Conservation (phyloP, 129 eudicot genomes). For the Kitagawia praeruptora region DNA sequence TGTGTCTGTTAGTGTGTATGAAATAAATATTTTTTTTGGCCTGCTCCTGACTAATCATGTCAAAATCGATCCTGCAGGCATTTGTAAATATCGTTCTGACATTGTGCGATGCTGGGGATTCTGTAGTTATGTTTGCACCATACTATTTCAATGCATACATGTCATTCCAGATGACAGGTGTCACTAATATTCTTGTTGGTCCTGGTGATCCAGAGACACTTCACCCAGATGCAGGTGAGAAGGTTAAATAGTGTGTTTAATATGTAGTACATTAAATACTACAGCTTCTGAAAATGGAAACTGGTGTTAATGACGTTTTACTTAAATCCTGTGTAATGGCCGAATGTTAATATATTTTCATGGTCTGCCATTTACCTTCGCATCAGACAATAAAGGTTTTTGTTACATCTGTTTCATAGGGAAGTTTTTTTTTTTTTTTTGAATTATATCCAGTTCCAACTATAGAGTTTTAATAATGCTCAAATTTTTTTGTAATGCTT, state of each 20-base stretch:
- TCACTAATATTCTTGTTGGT: conserved; percentile 83
- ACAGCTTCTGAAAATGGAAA: background rate
- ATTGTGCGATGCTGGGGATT: conserved; percentile 94
- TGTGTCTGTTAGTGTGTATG: background rate
- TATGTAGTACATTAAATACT: background rate
- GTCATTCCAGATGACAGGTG: conserved; percentile 99
- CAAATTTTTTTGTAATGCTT: background rate
- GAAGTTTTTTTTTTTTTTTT: background rate
- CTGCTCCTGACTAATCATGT: background rate
- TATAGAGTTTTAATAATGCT: background rate
- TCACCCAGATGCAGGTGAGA: conserved; percentile 89
- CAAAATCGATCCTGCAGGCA: conserved; percentile 41
- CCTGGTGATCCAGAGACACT: conserved; percentile 91
- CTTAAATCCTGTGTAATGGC: background rate
- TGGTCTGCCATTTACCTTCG: background rate
- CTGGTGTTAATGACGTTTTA: background rate
- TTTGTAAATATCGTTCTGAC: conserved; percentile 93
- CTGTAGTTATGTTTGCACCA: conserved; percentile 96
- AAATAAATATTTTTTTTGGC: background rate
- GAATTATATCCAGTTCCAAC: background rate
- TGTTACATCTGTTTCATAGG: background rate
- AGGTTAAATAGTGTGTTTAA: background rate
- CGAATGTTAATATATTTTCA: background rate
- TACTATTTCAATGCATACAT: conserved; percentile 98
- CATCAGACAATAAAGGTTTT: background rate